A percentile compares a stretch with the other conserved stretches of the same genome.
Conservation (phyloP, 1,284 basidiomycete genomes). For the Cutaneotrichosporon sp. region DNA sequence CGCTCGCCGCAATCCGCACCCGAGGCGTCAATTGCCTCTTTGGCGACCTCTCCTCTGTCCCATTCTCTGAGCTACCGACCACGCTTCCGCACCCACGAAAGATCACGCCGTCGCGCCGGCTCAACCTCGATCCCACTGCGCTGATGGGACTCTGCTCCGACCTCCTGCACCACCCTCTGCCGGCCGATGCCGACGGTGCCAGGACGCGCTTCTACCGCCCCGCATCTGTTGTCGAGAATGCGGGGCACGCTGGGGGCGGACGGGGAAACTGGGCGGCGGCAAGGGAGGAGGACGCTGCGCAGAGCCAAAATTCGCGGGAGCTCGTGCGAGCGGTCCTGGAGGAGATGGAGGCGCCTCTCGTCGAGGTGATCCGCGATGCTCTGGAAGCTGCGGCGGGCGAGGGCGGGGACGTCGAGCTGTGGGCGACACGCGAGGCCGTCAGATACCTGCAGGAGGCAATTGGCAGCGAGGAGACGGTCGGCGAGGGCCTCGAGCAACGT, state of each 20-base stretch:
- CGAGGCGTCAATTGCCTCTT: conserved; percentile 58
- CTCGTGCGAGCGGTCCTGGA: conserved; percentile 49
- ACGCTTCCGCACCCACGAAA: conserved; percentile 64
- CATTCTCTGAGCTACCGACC: conserved; percentile 52
- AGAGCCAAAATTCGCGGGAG: conserved; percentile 42
- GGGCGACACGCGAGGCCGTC: conserved; percentile 69
- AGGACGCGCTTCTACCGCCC: conserved; percentile 58
- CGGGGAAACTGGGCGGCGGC: conserved; percentile 53
- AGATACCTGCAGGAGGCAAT: conserved; percentile 47
- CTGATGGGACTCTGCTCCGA: conserved; percentile 78
- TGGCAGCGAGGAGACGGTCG: conserved; percentile 27
- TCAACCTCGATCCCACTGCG: conserved; percentile 75
- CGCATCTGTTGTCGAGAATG: conserved; percentile 10
- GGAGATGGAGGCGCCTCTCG: conserved; percentile 63
- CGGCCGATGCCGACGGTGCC: conserved; percentile 55
- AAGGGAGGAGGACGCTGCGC: conserved; percentile 16
- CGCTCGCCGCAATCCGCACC: conserved; percentile 49
- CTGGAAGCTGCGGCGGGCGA: conserved; percentile 8
- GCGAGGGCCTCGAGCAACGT: conserved; percentile 39
- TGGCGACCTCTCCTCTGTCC: conserved; percentile 53
- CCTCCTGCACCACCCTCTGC: conserved; percentile 67
- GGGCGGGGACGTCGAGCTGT: conserved; percentile 56
- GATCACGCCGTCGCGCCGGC: conserved; percentile 52
- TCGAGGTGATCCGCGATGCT: conserved; percentile 59
- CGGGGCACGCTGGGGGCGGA: conserved; percentile 17